These are phyloP conservation scores for Podochytrium sp. DNA, from an alignment of 192 early-diverging fungal genomes.

Conservation along the genomic window DNA sequence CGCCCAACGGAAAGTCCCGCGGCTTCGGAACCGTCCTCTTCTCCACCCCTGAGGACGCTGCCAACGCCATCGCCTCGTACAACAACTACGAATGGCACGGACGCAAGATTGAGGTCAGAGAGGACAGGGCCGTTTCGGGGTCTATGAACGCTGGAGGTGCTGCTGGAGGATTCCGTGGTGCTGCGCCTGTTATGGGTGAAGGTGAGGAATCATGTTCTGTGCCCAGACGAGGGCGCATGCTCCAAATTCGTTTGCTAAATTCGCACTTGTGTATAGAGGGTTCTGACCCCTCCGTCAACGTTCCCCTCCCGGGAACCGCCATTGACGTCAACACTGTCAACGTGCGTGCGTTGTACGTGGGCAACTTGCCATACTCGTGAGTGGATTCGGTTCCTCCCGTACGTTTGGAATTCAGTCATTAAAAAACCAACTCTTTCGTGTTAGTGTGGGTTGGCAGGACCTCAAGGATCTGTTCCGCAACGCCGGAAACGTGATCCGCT, in stretches of 20 bases:
- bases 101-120: slow-evolving; percentile 51
- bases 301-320: slow-evolving; percentile 39
- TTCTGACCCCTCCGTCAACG: slow-evolving; percentile 23
- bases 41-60: slow-evolving; percentile 44
- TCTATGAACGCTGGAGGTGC: not conserved
- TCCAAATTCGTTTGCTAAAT: no score
- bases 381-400: no score
- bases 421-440: no score
- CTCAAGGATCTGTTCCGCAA: slow-evolving; percentile 64
- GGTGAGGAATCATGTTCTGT: no score
- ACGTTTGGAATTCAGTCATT: no score
- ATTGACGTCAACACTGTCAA: slow-evolving; percentile 33
- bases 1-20: slow-evolving; percentile 43
- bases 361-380: slow-evolving; percentile 62
- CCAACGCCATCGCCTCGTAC: slow-evolving; percentile 45
- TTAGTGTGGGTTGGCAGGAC: slow-evolving; percentile 57
- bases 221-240: no score
- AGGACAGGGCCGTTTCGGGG: slow-evolving; percentile 44
- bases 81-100: slow-evolving; percentile 57
- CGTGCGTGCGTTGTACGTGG: slow-evolving; percentile 50
- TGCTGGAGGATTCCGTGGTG: not conserved
- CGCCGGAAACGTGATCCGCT: slow-evolving; percentile 65
- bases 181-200: slow-evolving; percentile 3
- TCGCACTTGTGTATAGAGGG: no score
- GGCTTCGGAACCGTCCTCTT: slow-evolving; percentile 57